These are phyloP conservation scores for Backusella tarrabulga DNA, from an alignment of 192 early-diverging fungal species.

Conservation along the genomic window DNA sequence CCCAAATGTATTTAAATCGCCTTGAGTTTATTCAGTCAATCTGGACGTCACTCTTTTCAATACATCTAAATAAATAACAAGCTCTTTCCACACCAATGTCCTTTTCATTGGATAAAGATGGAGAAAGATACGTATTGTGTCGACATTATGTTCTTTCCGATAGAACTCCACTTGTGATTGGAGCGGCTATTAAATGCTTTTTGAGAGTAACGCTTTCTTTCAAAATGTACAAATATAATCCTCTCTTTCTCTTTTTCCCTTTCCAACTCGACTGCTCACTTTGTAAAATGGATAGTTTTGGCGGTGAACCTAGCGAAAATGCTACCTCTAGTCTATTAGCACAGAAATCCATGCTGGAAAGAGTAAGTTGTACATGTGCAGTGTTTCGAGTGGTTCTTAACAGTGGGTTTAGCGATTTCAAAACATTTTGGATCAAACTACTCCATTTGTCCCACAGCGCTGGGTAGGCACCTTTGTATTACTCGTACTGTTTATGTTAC, in stretches of 20 bases:
- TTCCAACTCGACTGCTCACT: not conserved
- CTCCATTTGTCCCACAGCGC: constrained; percentile 71
- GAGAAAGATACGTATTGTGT: too few species aligned
- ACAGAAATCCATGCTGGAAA: constrained; percentile 29
- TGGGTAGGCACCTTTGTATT: constrained; percentile 69
- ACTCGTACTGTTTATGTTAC: constrained; percentile 67
- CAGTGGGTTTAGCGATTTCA: constrained; percentile 62
- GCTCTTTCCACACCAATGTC: too few species aligned
- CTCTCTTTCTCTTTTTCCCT: not conserved
- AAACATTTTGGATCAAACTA: constrained; percentile 77
- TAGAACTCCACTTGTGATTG: not conserved
- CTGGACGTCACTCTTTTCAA: too few species aligned
- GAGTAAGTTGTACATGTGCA: constrained; percentile 18
- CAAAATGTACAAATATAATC: not conserved
- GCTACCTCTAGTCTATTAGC: constrained; percentile 23
- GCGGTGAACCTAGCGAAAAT: constrained; percentile 14
- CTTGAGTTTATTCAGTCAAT: too few species aligned
- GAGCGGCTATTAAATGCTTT: not conserved
- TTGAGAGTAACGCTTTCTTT: too few species aligned
- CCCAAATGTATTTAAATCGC: too few species aligned
- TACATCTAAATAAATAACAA: too few species aligned
- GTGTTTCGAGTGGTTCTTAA: not conserved
- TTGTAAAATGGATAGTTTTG: constrained; percentile 11
- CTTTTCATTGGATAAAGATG: too few species aligned
- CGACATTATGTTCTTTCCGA: too few species aligned